Evolutionary conservation across 495 filamentous ascomycete species (phyloP), one percentile per base, ranked within the genome.

Genomic region (Trichoderma reesei): DNA sequence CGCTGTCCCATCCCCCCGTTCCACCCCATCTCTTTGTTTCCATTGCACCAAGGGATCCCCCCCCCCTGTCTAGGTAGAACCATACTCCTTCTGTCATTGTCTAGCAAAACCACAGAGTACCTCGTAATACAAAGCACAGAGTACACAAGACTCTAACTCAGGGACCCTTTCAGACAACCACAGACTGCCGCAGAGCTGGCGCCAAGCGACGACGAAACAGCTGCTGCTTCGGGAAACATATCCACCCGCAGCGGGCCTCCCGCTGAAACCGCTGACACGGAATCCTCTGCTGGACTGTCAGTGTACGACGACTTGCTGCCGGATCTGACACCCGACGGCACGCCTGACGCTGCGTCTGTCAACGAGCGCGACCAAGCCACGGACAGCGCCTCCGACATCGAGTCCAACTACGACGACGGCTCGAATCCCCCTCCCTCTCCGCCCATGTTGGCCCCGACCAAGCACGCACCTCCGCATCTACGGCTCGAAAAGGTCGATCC

Each of bases 401-500:
- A 75, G 63, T 69, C 71, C 64, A 67, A 68, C 63, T 46, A 70
- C 67, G 67, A 67, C 63, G 60, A 59, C 66, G 67, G 65, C 71
- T 68, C 69, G 72, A 69, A 67, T 61, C 60, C 44, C 66, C 69
- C 62, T 69, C 38, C 63, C 14, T 38, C 46, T 14, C 51, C 46
- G 20, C 75, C 70, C 72, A 79, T 80, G 77, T 77, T 79, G 66
- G 67, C 75, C 65, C 72, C 44, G 20, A 48, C 72, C 42, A 83
- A 80, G 67, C 68, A 72, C 37, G 72, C 80, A 66, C 80, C 80
- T 67, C 79, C 80, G 68, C 79, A 83, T 63, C 70, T 83, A 18
- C 76, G 72, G 61, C 67, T 79, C 62, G 74, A 71, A 36, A 65
- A 65, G 41, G 70, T 70, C 68, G 73, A 77, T 46, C 67, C 65